Percentiles rank a stretch among this genome's conserved stretches.
Evolutionary conservation across 345 rosid genomes (phyloP).

Genomic region (Camelina laxa): DNA sequence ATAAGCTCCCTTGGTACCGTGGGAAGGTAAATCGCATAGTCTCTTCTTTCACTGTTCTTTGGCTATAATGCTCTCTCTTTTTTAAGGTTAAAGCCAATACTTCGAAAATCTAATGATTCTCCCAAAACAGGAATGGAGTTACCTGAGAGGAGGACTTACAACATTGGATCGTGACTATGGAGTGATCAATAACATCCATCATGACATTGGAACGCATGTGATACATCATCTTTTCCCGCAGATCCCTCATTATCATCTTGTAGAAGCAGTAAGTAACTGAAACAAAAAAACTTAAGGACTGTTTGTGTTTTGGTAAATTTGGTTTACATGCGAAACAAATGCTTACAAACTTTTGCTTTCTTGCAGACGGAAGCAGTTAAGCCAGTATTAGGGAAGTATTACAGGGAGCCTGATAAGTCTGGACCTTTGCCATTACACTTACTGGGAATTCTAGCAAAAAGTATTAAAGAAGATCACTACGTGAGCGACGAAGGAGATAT

Average conservation of each 20-base stretch:
- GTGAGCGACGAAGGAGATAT: slow-evolving; percentile 78
- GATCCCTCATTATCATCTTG: slow-evolving; percentile 90
- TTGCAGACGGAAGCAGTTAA: slow-evolving; percentile 85
- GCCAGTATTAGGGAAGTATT: slow-evolving; percentile 82
- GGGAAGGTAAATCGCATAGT: slow-evolving; percentile 59
- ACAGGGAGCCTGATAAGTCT: slow-evolving; percentile 78
- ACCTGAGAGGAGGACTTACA: slow-evolving; percentile 90
- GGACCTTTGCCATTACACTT: slow-evolving; percentile 73
- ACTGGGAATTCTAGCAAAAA: slow-evolving; percentile 52
- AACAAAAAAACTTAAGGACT: not conserved
- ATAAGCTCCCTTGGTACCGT: slow-evolving; percentile 94
- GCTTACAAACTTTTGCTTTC: not conserved
- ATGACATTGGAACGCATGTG: slow-evolving; percentile 95
- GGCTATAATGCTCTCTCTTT: not conserved
- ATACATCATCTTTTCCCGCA: slow-evolving; percentile 95
- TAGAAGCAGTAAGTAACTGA: slow-evolving; percentile 73
- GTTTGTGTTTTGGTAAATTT: not conserved
- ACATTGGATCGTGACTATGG: slow-evolving; percentile 91
- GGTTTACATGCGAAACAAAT: slow-evolving; percentile 10
- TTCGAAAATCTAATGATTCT: slow-evolving; percentile 15
- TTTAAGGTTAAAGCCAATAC: slow-evolving; percentile 1
- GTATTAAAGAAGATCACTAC: slow-evolving; percentile 73
- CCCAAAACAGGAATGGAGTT: slow-evolving; percentile 80
- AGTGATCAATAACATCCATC: slow-evolving; percentile 85
- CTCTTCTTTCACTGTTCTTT: slow-evolving; percentile 14